Evolutionary conservation across 1,284 basidiomycete species (phyloP), one percentile per base, ranked within the genome.

Genomic region (Sanghuangporus weigelae): DNA sequence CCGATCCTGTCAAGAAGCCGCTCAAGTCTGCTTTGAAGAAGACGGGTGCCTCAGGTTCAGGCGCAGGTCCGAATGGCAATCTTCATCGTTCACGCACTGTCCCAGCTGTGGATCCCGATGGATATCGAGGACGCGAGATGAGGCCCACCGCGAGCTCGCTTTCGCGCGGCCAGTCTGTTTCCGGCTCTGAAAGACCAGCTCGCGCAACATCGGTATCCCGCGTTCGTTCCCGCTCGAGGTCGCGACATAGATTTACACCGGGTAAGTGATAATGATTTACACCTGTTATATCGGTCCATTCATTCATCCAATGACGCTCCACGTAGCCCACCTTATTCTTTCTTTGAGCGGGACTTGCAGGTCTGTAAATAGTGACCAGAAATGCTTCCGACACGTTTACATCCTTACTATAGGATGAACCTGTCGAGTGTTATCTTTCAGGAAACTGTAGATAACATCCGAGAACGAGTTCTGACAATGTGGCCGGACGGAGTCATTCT

Each of bases 1-100:
- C 57, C 11, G 42, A 62, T 19, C 8, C 67, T 31, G 65, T 70
- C 1, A 62, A 74, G 71, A 42, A 62, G 63, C 77, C 77, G 2
- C 75, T 84, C 54, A 87, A 80, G 73, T 83, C 87, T 36, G 86
- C 84, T 0, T 72, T 90, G 71, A 89, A 85, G 73, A 85, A 80
- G 67, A 63, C 69, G 8, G 35, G 26, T 31, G 26, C 40, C 44
- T 44, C 60, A 19, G 64, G 57, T 14, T 42, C 64, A n/a, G 55
- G 48, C 12, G 61, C 61, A 11, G 23, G 38, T 50, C 26, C 40
- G 23, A 58, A 39, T 46, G 10, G 46, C 14, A 50, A 58, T 39
- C 40, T 63, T 35, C 63, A 61, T 35, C 53, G 63, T 14, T 61
- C 63, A 21, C 59, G 59, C 14, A 64, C 63, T 5, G 55, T 61